Percentiles rank a stretch among this genome's conserved stretches.
These are phyloP conservation scores for Nowakowskiella sp. DNA, from an alignment of 192 early-diverging fungal species.

Conservation along the genomic window DNA sequence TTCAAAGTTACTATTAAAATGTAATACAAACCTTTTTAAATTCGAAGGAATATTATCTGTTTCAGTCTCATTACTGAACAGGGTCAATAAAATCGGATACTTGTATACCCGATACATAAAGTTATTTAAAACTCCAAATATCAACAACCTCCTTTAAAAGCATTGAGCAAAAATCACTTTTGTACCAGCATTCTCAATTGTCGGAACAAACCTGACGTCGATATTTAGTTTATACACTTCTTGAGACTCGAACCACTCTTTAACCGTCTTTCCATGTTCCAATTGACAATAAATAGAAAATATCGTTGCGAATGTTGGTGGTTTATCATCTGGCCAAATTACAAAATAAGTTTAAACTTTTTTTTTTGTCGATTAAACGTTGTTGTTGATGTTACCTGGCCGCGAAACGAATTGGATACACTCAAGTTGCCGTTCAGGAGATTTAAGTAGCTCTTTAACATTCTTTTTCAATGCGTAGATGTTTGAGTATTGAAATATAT, in stretches of 20 bases:
- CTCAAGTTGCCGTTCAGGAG: slow-evolving; percentile 61
- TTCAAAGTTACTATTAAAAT: slow-evolving; percentile 11
- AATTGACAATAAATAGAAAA: slow-evolving; percentile 74
- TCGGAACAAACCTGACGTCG: slow-evolving; percentile 59
- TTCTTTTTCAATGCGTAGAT: slow-evolving; percentile 65
- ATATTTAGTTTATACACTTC: slow-evolving; percentile 55
- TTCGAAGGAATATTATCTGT: slow-evolving; percentile 5
- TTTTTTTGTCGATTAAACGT: slow-evolving; percentile 1
- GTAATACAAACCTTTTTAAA: slow-evolving; percentile 15
- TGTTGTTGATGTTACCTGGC: slow-evolving; percentile 18
- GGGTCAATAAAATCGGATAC: slow-evolving; percentile 61
- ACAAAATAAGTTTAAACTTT: slow-evolving; percentile 5
- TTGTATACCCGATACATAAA: slow-evolving; percentile 84
- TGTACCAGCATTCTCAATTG: neutral
- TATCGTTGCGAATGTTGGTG: slow-evolving; percentile 58
- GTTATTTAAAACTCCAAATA: slow-evolving; percentile 81
- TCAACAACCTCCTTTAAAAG: slow-evolving; percentile 65
- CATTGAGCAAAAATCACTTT: slow-evolving; percentile 10
- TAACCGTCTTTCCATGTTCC: slow-evolving; percentile 66
- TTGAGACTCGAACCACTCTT: slow-evolving; percentile 81
- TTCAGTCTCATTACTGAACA: slow-evolving; percentile 17
- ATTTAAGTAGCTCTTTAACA: slow-evolving; percentile 54
- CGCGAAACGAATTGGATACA: slow-evolving; percentile 67
- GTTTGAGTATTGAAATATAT: slow-evolving; percentile 95
- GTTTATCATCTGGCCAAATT: slow-evolving; percentile 3